Conservation (phyloP, 225 moss, liverwort and hornwort species). For the Antitrichia curtipendula region DNA sequence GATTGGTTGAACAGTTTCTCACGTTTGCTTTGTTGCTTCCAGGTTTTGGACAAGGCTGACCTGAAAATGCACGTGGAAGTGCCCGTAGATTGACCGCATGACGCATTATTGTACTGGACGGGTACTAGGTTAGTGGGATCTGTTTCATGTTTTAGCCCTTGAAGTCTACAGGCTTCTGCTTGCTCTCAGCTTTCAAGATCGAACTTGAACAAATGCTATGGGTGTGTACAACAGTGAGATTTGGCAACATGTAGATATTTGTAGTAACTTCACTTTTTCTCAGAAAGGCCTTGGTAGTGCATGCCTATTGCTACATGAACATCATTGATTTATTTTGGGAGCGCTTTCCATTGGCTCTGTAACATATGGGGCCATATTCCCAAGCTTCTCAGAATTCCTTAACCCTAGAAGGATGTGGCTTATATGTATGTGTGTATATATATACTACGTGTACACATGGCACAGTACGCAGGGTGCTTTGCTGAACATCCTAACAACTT, state of each 20-base stretch:
- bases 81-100: conserved; percentile 49
- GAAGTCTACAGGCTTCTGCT: not conserved
- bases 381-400: not conserved
- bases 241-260: not conserved
- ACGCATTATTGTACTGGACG: not conserved
- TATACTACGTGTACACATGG: too few species aligned
- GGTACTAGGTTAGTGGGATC: not conserved
- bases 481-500: not conserved
- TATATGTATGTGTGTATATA: too few species aligned
- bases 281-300: not conserved
- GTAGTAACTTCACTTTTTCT: not conserved
- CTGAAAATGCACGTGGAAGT: conserved; percentile 96
- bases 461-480: not conserved
- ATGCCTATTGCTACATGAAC: not conserved
- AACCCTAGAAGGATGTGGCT: not conserved
- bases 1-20: not conserved
- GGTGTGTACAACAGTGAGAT: not conserved
- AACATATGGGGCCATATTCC: not conserved
- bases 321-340: not conserved
- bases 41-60: conserved; percentile 69
- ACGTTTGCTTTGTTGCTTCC: not conserved
- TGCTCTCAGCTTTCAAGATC: not conserved
- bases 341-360: not conserved
- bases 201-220: not conserved
- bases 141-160: not conserved